Percentiles rank a stretch among this genome's conserved stretches.
Conservation (phyloP, 495 filamentous ascomycete genomes). For the Platismatia glauca region DNA sequence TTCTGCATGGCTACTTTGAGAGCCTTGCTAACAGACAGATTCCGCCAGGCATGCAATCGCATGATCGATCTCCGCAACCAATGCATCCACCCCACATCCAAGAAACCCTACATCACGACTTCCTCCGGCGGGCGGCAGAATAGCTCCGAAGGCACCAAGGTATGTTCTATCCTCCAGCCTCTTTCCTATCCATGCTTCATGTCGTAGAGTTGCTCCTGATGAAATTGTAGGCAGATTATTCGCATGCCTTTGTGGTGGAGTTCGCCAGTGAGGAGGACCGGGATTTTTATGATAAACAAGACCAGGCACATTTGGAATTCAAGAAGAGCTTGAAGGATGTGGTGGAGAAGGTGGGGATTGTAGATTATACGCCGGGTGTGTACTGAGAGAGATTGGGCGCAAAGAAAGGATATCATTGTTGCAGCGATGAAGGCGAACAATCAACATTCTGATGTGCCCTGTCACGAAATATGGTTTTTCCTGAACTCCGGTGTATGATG, state of each 20-base stretch:
- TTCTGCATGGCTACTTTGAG: no score
- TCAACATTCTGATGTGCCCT: not conserved
- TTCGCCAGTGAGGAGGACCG: constrained; percentile 50
- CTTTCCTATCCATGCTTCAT: not conserved
- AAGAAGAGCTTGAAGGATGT: constrained; percentile 28
- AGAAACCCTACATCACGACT: constrained; percentile 49
- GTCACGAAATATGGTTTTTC: not conserved
- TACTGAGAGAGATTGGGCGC: constrained; percentile 20
- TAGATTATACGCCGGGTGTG: constrained; percentile 36
- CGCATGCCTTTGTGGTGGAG: constrained; percentile 53
- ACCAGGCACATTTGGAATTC: constrained; percentile 43
- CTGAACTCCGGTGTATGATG: constrained; percentile 7
- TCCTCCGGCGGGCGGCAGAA: constrained; percentile 50
- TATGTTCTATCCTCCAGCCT: constrained; percentile 30
- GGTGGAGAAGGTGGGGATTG: constrained; percentile 30
- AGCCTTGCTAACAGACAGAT: not conserved
- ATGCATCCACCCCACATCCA: constrained; percentile 33
- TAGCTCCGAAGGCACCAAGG: constrained; percentile 45
- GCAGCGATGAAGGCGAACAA: not conserved
- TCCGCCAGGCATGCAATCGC: constrained; percentile 29
- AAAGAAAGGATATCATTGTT: not conserved
- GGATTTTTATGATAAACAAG: constrained; percentile 45
- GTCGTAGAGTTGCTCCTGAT: not conserved
- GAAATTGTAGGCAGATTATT: constrained; percentile 25
- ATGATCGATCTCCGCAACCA: constrained; percentile 31